Evolutionary conservation across 352 stramenopile genomes (phyloP), one percentile per base, ranked within the genome.

Genomic region (Elongisporangium anandrum): DNA sequence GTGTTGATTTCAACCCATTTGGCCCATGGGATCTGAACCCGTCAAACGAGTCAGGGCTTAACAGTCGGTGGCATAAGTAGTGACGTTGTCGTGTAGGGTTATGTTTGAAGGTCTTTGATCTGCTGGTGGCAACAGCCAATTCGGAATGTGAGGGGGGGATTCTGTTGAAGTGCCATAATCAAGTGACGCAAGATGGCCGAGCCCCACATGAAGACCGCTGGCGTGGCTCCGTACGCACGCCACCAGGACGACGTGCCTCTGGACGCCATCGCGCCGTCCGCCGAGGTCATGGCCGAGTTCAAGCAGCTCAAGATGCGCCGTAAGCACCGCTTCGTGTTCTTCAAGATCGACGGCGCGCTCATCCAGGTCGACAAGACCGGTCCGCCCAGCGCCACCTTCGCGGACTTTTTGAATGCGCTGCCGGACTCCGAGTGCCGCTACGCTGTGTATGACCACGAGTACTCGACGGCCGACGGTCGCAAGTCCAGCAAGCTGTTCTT

Each of bases 401-500:
- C 63, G 0, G 68, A 87, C 56, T 88, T 96, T 48, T 53, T 77
- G 22, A 58, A 49, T 4, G 70, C 81, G 26, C 67, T 96, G 29
- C 85, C 87, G 19, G 82, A 95, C 61, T 81, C 79, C 13, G 87
- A 96, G 59, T 95, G 81, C 54, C 81, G 87, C 62, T 96, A 95
- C 60, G 85, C 81, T 2, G 85, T 95, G 58, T 96, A 94, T 58
- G 87, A 96, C 60, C 85, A 95, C 72, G 87, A 95, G 53, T 92
- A 79, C 52, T 52, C 68, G 12, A 90, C 81, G 24, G 4, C 77
- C 1, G 87, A 96, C 70, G 85, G 87, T 10, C 85, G 87, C 60
- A 92, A 92, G 66, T 81, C 83, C 38, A 94, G 81, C 72, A 95
- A 95, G 54, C 73, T 96, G 54, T 96, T 90, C 66, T 93, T 96